phyloP scores from a whole-genome alignment of 352 stramenopile genomes.

The Pythium volutum region DNA sequence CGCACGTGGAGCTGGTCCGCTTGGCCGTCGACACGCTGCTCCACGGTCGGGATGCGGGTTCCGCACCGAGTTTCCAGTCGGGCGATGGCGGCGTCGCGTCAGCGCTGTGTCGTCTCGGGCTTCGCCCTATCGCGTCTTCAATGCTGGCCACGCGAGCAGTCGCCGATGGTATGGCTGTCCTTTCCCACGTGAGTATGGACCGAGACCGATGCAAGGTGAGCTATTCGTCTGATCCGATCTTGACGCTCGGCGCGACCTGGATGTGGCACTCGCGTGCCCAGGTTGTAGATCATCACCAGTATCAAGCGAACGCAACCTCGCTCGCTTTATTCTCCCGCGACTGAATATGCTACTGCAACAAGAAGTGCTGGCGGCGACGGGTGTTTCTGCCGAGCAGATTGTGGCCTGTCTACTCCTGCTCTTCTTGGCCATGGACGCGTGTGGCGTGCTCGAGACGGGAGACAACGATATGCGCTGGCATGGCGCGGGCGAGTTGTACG shows the following conservation, averaged over 20 bases:
- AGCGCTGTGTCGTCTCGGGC: slow-evolving; percentile 24
- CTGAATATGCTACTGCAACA: slow-evolving; percentile 21
- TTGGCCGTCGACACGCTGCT: neutral
- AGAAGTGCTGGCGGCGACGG: slow-evolving; percentile 23
- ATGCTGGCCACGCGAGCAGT: slow-evolving; percentile 18
- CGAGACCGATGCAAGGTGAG: slow-evolving; percentile 18
- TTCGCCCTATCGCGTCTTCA: slow-evolving; percentile 16
- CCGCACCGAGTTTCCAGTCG: neutral
- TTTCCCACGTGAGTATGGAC: slow-evolving; percentile 21
- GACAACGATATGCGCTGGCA: neutral
- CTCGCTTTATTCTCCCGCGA: slow-evolving; percentile 19
- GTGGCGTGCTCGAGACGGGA: neutral
- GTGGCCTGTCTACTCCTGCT: slow-evolving; percentile 26
- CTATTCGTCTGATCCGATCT: slow-evolving; percentile 22
- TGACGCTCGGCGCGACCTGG: slow-evolving; percentile 20
- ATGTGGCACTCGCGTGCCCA: slow-evolving; percentile 18
- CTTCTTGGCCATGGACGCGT: slow-evolving; percentile 29
- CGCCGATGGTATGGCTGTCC: slow-evolving; percentile 27
- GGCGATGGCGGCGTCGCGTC: slow-evolving; percentile 6
- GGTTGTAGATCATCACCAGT: too few species aligned
- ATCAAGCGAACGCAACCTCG: slow-evolving; percentile 2
- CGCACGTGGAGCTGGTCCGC: neutral
- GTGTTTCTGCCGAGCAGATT: slow-evolving; percentile 14
- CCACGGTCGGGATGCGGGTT: neutral
- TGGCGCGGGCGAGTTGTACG: slow-evolving; percentile 9